Conservation (phyloP, 441 rosid species). For the Pelargonium myrrhifolium region DNA sequence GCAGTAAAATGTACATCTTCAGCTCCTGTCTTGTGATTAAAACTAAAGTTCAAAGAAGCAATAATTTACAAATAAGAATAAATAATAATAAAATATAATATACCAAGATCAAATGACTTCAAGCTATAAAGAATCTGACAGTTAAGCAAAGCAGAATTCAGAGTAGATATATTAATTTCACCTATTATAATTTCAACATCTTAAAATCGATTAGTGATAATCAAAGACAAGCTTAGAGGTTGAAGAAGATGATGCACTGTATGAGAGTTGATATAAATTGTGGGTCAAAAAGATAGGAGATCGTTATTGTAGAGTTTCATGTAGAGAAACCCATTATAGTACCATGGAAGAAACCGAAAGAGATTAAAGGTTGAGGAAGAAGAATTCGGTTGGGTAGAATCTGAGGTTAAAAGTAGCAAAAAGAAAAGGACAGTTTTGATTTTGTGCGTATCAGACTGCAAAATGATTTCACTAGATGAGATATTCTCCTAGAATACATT, state of each 20-base stretch:
- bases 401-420: background rate
- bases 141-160: background rate
- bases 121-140: background rate
- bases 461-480: background rate
- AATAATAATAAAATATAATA: conserved; percentile 4
- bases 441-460: background rate
- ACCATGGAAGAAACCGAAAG: background rate
- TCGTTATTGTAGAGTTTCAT: too few relatives aligned
- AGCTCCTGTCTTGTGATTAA: conserved; percentile 86
- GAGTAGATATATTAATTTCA: background rate
- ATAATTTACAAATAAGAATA: conserved; percentile 6
- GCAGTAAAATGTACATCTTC: conserved; percentile 77
- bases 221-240: too few relatives aligned
- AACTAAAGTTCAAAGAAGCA: conserved; percentile 34
- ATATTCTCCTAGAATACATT: background rate
- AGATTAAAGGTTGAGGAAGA: background rate
- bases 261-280: too few relatives aligned
- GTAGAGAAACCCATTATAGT: background rate
- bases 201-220: too few relatives aligned
- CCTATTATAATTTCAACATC: too few relatives aligned
- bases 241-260: too few relatives aligned
- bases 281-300: too few relatives aligned
- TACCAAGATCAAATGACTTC: background rate
- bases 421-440: background rate
- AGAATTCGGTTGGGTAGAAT: background rate